Conservation (phyloP, 2,329 filamentous ascomycete genomes). For the Fonsecaea monophora region DNA sequence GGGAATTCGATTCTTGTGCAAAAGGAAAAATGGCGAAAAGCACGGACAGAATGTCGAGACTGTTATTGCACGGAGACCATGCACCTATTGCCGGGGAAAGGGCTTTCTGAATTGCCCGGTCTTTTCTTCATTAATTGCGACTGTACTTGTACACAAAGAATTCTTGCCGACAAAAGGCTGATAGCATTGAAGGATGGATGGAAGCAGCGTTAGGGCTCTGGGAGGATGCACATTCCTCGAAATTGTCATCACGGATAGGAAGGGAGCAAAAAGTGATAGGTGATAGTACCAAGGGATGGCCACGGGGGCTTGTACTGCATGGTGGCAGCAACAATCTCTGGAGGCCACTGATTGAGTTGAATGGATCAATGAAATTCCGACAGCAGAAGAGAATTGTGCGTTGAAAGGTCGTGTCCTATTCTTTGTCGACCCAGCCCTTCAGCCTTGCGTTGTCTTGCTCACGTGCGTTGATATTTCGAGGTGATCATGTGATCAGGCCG, state of each 20-base stretch:
- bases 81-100: conserved; percentile 20
- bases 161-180: conserved; percentile 8
- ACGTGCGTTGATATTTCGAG: too few relatives aligned
- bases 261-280: conserved; percentile 20
- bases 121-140: conserved; percentile 25
- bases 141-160: conserved; percentile 36
- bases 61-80: conserved; percentile 22
- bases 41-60: conserved; percentile 26
- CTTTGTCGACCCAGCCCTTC: neutral
- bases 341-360: conserved; percentile 4
- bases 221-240: conserved; percentile 12
- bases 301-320: neutral
- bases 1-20: conserved; percentile 27
- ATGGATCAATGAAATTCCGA: conserved; percentile 8
- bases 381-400: neutral
- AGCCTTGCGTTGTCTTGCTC: neutral
- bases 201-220: conserved; percentile 2
- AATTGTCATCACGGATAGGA: conserved; percentile 23
- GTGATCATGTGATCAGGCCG: neutral
- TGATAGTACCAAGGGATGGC: conserved; percentile 13
- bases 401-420: neutral
- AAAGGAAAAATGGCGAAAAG: conserved; percentile 29
- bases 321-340: neutral
- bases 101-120: conserved; percentile 21
- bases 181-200: conserved; percentile 9